Evolutionary conservation across 495 filamentous ascomycete genomes (phyloP), one percentile per base, ranked within the genome.

Genomic region (Penicillium goetzii): DNA sequence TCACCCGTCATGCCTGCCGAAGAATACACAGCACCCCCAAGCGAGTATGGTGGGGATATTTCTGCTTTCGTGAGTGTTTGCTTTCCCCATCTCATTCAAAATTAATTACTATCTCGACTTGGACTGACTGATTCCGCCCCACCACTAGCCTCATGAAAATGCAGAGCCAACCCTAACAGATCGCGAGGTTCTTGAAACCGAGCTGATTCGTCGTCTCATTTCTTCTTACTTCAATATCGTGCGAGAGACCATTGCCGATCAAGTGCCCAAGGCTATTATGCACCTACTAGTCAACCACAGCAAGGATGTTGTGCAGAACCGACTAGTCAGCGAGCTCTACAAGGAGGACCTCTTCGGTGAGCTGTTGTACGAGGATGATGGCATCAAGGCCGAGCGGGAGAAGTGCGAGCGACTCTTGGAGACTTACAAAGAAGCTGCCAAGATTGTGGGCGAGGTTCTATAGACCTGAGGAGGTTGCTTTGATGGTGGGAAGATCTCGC

Each of bases 151-250:
- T 38, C 64, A 78, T 68, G 77, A 83, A 66, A 76, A 74, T 41
- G 64, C 75, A 52, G 91, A 96, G 72, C 92, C 92, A 14, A 91
- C 91, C 61, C 86, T 99, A 63, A 97, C 92, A 3, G 95, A 99
- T 55, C 89, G 96, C 52, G 95, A 99, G 80, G 87, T 94, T 30
- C 89, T 99, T 81, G 95, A 99, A 76, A 97, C 95, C 9, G 95
- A 99, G 76, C 86, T 99, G 26, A 99, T 99, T 72, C 92, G 94
- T 34, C 90, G 93, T 34, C 83, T 99, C 36, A 99, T 99, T 68
- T 93, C 90, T 56, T 97, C 92, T 1, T 99, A 99, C 76, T 99
- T 99, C 83, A 93, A 96, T 70, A 99, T 99, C 66, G 95, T 99
- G 12, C 90, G 95, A 57, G 95, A 99, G 73, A 92, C 91, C 40